Conservation (phyloP, 2,329 filamentous ascomycete species). For the Colletotrichum costaricense region DNA sequence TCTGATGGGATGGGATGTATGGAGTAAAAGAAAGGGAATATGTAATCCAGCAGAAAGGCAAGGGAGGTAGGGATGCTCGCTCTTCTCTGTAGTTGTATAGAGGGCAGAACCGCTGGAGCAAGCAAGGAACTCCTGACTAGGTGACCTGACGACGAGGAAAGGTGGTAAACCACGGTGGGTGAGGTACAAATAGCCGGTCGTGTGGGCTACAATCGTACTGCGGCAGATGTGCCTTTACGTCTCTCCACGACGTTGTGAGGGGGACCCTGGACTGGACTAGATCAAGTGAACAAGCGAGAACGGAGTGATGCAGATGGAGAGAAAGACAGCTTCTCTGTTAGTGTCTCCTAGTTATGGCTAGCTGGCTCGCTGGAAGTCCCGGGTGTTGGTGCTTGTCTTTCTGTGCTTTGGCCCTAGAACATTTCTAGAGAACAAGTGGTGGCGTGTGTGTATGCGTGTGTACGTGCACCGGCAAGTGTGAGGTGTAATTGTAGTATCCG, state of each 20-base stretch:
- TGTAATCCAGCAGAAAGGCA: neutral
- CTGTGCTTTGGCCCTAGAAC: neutral
- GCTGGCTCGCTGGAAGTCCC: neutral
- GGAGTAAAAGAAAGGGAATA: constrained; percentile 14
- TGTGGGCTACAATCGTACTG: neutral
- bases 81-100: neutral
- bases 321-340: neutral
- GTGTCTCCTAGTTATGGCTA: neutral
- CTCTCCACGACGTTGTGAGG: constrained; percentile 21
- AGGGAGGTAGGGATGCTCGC: neutral
- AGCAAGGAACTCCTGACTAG: constrained; percentile 6
- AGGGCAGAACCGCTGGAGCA: neutral
- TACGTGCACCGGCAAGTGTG: neutral
- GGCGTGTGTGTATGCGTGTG: neutral
- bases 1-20: constrained; percentile 32
- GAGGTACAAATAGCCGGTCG: neutral
- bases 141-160: constrained; percentile 1
- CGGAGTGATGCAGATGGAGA: constrained; percentile 11
- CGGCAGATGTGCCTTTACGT: neutral
- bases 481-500: neutral
- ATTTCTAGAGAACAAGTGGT: neutral
- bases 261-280: constrained; percentile 23
- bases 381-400: neutral
- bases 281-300: constrained; percentile 3
- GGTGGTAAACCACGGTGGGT: neutral